Base-by-base conservation (phyloP, 331 rosid species). In the Pyrus hybrid region DNA sequence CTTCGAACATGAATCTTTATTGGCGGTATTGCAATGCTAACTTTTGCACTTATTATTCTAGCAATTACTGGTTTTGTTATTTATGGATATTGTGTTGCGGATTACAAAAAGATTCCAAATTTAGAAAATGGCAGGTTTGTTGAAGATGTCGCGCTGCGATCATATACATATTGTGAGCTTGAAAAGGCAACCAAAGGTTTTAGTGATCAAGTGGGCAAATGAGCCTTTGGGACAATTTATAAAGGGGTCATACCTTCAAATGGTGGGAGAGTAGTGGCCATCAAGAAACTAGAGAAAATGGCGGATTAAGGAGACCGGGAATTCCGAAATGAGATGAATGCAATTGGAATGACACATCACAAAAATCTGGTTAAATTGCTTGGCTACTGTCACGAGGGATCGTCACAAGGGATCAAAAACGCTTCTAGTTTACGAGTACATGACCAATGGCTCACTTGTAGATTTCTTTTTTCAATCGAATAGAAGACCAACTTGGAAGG, bases 401-500 rank as follows among this genome's bases (percentile, higher is more conserved):
- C n/a, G n/a, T n/a, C n/a, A n/a, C n/a, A n/a, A n/a, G n/a, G n/a
- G 87, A 63, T 41, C 73, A 1, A 79, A 79, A 13, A 84, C 86
- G 83, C 92, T 87, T 72, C 29, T 87, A 33, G 85, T 90, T 14
- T 86, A 90, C 57, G 95, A 90, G 30, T 90, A 62, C 82, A 87
- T 90, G 92, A 75, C 74, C 49, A 90, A 86, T 2, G 84, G 86
- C 13, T 84, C 91, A 23, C 86, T 86, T 22, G 90, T 79, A 0
- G 79, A 82, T 26, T 29, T 84, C 63, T n/a, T 89, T 1, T 84
- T 87, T 37, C 80, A 63, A 5, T 71, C 26, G 13, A 68, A 22
- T 11, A 77, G n/a, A 32, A 79, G 68, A 18, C 90, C 84, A 1
- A 61, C 49, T 7, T 89, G 85, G 91, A 65, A 87, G 13, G 86